These are phyloP conservation scores for Colletotrichum melonis DNA, from an alignment of 2,329 filamentous ascomycete genomes.

Conservation along the genomic window DNA sequence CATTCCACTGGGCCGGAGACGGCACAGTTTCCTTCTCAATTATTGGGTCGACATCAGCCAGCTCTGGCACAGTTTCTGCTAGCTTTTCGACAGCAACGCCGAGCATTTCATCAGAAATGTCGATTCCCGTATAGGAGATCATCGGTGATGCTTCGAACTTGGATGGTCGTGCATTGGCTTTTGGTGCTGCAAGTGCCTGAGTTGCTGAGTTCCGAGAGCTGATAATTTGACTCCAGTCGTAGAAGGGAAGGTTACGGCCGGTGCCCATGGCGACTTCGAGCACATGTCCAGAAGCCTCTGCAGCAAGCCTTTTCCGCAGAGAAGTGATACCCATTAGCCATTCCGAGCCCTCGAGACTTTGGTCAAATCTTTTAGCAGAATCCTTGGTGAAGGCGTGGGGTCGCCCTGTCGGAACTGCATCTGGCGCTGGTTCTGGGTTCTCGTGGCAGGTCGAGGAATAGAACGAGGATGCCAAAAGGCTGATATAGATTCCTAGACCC, in stretches of 20 bases:
- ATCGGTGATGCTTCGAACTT: slow-evolving; percentile 42
- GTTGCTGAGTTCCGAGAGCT: background rate
- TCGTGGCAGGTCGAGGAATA: background rate
- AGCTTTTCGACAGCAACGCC: slow-evolving; percentile 67
- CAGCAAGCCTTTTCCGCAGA: slow-evolving; percentile 61
- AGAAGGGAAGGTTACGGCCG: slow-evolving; percentile 70
- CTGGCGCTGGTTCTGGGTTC: slow-evolving; percentile 40
- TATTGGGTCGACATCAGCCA: slow-evolving; percentile 43
- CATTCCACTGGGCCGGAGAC: background rate
- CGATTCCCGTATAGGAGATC: slow-evolving; percentile 70
- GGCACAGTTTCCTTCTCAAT: background rate
- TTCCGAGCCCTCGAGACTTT: slow-evolving; percentile 67
- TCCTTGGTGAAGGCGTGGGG: slow-evolving; percentile 58
- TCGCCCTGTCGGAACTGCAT: slow-evolving; percentile 58
- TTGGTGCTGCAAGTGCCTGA: background rate
- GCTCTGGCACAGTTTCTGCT: slow-evolving; percentile 52
- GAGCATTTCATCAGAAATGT: slow-evolving; percentile 71
- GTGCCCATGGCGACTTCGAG: slow-evolving; percentile 73
- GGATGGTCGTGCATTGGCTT: background rate
- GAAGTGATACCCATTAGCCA: slow-evolving; percentile 65
- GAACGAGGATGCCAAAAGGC: slow-evolving; percentile 29
- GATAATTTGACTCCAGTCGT: slow-evolving; percentile 58
- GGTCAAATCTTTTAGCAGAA: slow-evolving; percentile 67
- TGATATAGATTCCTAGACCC: slow-evolving; percentile 30
- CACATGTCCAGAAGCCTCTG: slow-evolving; percentile 64